Conservation (phyloP, 495 filamentous ascomycete genomes). For the Viridothelium virens region DNA sequence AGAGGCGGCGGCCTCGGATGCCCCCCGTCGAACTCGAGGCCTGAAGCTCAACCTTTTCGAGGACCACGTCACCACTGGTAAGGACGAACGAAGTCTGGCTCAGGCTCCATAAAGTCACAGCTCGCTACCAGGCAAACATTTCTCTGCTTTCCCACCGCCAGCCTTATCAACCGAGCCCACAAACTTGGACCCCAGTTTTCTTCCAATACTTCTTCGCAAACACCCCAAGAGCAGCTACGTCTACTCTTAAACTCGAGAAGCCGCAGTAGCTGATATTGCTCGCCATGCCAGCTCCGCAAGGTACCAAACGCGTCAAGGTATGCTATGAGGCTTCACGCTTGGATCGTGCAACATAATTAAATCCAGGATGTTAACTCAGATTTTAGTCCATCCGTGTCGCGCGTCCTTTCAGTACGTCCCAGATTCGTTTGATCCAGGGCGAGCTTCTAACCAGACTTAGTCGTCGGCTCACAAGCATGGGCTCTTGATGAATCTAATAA, state of each 20-base stretch:
- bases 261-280: background rate
- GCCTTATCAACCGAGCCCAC: background rate
- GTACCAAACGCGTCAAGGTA: slow-evolving; percentile 14
- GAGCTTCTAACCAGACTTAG: background rate
- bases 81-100: background rate
- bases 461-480: slow-evolving; percentile 17
- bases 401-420: slow-evolving; percentile 7
- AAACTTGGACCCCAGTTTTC: background rate
- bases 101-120: background rate
- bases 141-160: background rate
- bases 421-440: background rate
- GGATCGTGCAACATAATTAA: background rate
- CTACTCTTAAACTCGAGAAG: background rate
- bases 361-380: too few species aligned
- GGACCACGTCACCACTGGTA: background rate
- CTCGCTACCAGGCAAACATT: background rate
- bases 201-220: background rate
- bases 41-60: background rate
- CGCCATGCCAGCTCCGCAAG: slow-evolving; percentile 10
- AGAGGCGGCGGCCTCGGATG: background rate
- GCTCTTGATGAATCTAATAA: slow-evolving; percentile 1
- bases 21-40: background rate
- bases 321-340: background rate
- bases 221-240: background rate
- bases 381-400: background rate